A percentile compares a stretch with the other conserved stretches of the same genome.
Evolutionary conservation across 2,329 filamentous ascomycete species (phyloP).

Genomic region (Claviceps africana): DNA sequence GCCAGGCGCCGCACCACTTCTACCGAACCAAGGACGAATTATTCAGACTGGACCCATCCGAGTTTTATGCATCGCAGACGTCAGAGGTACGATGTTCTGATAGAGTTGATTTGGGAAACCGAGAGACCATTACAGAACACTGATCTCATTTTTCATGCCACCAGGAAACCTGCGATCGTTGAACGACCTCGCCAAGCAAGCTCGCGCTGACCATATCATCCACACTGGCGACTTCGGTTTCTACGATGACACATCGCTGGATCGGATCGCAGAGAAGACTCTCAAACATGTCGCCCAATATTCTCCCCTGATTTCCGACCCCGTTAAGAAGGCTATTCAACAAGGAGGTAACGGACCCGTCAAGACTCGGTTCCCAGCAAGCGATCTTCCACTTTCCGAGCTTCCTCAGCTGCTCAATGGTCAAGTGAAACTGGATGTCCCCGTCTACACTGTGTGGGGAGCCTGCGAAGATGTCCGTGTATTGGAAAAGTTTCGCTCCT

Average conservation of each 20-base stretch:
- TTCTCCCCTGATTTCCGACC: constrained; percentile 79
- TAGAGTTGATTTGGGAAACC: background rate
- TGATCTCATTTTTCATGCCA: background rate
- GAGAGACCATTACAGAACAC: background rate
- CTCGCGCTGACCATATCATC: constrained; percentile 91
- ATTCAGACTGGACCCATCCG: constrained; percentile 52
- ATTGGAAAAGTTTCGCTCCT: constrained; percentile 90
- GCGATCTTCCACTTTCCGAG: constrained; percentile 83
- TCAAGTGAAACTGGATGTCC: constrained; percentile 81
- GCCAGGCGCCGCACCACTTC: constrained; percentile 47
- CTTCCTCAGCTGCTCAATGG: constrained; percentile 78
- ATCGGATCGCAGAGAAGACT: constrained; percentile 97
- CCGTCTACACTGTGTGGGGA: constrained; percentile 97
- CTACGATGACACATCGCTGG: constrained; percentile 90
- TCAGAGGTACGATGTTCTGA: constrained; percentile 40
- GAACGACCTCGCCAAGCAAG: constrained; percentile 90
- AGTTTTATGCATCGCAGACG: constrained; percentile 58
- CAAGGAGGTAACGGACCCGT: constrained; percentile 59
- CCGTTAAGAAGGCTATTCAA: constrained; percentile 53
- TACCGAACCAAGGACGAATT: constrained; percentile 53
- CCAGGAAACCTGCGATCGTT: constrained; percentile 86
- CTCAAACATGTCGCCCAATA: constrained; percentile 98
- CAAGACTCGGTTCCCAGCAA: constrained; percentile 69
- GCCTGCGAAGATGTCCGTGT: constrained; percentile 97
- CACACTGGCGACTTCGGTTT: constrained; percentile 99